Base-by-base conservation (phyloP, 2,329 filamentous ascomycete genomes). In the Talaromyces funiculosus region DNA sequence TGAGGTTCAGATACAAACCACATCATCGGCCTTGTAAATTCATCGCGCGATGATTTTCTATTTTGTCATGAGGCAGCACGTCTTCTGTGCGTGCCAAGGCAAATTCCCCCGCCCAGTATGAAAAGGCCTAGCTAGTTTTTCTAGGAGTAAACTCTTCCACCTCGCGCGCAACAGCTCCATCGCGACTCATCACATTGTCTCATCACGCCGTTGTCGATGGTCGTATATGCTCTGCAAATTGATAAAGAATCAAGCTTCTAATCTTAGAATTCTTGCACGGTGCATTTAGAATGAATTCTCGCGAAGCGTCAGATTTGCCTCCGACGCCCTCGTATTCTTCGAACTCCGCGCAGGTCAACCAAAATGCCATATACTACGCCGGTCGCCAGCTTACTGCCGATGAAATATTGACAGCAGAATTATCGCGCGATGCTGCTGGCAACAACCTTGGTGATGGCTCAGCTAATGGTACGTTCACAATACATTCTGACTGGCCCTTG, bases 391-490 rank as follows among this genome's bases (percentile, higher is more conserved):
- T 77, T 66, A 78, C 76, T 51, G 69, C 77, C 62, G 79, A 82
- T 64, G 78, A 80, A 61, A 73, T 80, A 16, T 71, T 80, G 43
- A 75, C 75, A 16, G 78, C 78, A 10, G 79, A 80, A 64, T 67
- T 80, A 42, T 78, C 78, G 62, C 78, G 77, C 62, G 75, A 76
- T 65, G 71, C 78, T n/a, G 73, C 75, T 6, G 73, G 73, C 22
- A 73, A 77, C 38, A 77, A 75, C 55, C 76, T 81, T 55, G 73
- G 71, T 51, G 73, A 75, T 65, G 66, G 72, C 45, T 66, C 75
- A 42, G 70, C 66, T 56, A 72, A 75, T 69, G 73, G 70, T 40
- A 67, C 78, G 38, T 75, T 47, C 77, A 77, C 20, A 26, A 38
- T 59, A 24, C 65, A 68, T 71, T 68, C 33, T 37, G 76, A 76